Evolutionary conservation across 768 basidiomycete species (phyloP), one percentile per base, ranked within the genome.

Genomic region (Calocybe indica): DNA sequence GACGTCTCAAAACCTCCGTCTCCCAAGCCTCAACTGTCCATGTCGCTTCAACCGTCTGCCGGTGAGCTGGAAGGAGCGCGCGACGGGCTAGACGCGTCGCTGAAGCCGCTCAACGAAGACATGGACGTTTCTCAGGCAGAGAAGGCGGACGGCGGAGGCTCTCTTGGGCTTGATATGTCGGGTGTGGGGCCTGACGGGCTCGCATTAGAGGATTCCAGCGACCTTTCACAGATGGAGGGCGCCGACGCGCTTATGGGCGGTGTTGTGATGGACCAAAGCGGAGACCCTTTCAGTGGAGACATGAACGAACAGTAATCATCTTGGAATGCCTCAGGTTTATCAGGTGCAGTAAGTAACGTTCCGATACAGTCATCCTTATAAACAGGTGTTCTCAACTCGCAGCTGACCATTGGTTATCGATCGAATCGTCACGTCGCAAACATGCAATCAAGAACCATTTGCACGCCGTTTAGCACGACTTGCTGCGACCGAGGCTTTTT

Each of bases 171-270:
- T 62, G 82, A 85, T 51, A 80, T 89, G 58, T 71, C 79, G 12
- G 69, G 65, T 15, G 72, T 89, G 33, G 85, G 76, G 10, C 79
- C 85, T 3, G 85, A 86, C 59, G 83, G 79, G 4, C 64, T 83
- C 45, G 67, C 71, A 7, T 74, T 81, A 39, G 83, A 83, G 52
- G 62, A 58, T 32, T 55, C 70, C 6, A 74, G 75, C 49, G 76
- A 79, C 52, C 62, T 88, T 37, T 71, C 75, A 10, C 82, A 85
- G 57, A 60, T 88, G 49, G 77, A 79, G 37, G 52, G 59, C 2
- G 62, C 63, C 31, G 79, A 84, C 54, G 70, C 66, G 8, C 58
- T 88, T 15, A 68, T 86, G 32, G 85, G 79, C 10, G 80, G 77
- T 1, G 62, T 75, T 12, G 58, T 84, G 49, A 79, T 89, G 73